Evolutionary conservation across 257 asterid species (phyloP), one percentile per base, ranked within the genome.

Genomic region (Fraxinus americana): DNA sequence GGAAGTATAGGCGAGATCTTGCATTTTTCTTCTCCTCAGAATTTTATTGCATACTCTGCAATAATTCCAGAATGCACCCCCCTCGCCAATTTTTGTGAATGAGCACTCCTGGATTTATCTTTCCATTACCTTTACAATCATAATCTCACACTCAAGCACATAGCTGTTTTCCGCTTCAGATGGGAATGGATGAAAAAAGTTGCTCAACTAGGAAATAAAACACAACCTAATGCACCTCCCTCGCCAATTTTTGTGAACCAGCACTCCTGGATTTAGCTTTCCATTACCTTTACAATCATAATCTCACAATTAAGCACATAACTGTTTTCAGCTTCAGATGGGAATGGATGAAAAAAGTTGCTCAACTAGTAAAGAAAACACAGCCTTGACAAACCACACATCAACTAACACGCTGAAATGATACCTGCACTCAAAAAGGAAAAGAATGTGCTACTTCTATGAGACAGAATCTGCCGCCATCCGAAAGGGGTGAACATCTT

Each of bases 371-470:
- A 27, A 63, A 34, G 29, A 41, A 25, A 63, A 38, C 43, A 76
- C 67, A 69, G 77, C 25, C 13, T 38, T 9, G 79, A 76, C 63
- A 65, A 54, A 36, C 59, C 54, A 74, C 73, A 80, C 7, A 45
- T 59, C 67, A 59, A 19, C 65, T 54, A 54, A 21, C 67, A n/a
- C 4, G 78, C 36, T 63, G 7, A 63, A 63, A 25, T 27, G 19
- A 11, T 9, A 63, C 35, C 19, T 63, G n/a, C 17, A 3, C 34
- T 23, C 16, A 1, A 27, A 63, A 43, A 63, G 69, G 69, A 63
- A 63, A 63, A 63, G 69, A 63, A 23, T 63, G 35, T 63, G 34
- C 34, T 10, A 63, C 2, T 2, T 63, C 69, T 63, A 63, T 1
- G 34, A 63, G 69, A 27, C 16, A 63, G 36, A 63, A 11, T 27